Evolutionary conservation across 1,139 yeast genomes (phyloP).

Genomic region (Sugiyamaella japonica): DNA sequence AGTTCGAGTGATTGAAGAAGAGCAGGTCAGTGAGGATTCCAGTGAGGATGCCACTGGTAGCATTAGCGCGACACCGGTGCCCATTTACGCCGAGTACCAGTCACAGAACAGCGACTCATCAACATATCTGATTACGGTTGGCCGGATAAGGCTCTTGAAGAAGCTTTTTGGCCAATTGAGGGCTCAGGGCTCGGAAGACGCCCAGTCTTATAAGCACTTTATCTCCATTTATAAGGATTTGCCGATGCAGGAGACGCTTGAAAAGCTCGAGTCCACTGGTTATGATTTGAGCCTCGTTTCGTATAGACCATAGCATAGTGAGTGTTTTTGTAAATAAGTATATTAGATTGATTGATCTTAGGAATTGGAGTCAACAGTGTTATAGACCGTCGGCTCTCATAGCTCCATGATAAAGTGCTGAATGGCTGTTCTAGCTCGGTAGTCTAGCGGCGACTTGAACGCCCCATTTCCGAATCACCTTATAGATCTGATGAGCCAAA

Average conservation of each 20-base stretch:
- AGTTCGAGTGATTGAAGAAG: conserved; percentile 18
- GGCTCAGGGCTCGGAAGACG: conserved; percentile 48
- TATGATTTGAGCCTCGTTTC: conserved; percentile 41
- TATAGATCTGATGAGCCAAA: too few relatives aligned
- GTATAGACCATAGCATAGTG: conserved; percentile 9
- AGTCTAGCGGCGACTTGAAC: too few relatives aligned
- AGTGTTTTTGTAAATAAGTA: background rate
- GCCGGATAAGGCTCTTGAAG: conserved; percentile 61
- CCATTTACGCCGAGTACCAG: conserved; percentile 52
- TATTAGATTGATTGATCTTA: too few relatives aligned
- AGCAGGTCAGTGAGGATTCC: background rate
- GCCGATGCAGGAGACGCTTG: conserved; percentile 40
- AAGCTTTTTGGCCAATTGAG: conserved; percentile 53
- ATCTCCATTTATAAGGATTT: conserved; percentile 31
- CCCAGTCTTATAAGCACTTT: conserved; percentile 49
- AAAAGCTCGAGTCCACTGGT: conserved; percentile 40
- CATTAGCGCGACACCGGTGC: conserved; percentile 29
- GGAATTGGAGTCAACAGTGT: too few relatives aligned
- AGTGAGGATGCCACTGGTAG: conserved; percentile 18
- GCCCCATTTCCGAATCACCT: too few relatives aligned
- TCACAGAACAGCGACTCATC: conserved; percentile 38
- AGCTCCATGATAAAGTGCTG: too few relatives aligned
- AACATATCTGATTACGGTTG: conserved; percentile 55
- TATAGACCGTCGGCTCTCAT: too few relatives aligned
- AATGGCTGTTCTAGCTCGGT: too few relatives aligned